Evolutionary conservation across 352 stramenopile species (phyloP), one percentile per base, ranked within the genome.

Genomic region (Phytophthora cajani): DNA sequence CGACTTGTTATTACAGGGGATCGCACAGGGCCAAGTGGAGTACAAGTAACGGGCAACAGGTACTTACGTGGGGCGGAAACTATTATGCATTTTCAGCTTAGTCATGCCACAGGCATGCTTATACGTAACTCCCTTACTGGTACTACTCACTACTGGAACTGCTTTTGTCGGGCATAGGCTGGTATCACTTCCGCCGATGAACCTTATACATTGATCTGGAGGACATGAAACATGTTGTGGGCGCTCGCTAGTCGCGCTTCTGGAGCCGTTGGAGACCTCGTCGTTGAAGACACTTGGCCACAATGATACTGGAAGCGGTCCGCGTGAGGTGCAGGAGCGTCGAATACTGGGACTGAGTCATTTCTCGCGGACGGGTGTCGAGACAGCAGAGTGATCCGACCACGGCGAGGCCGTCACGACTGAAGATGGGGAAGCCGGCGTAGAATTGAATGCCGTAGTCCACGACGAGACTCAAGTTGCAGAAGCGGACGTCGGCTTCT

Each of bases 401-500:
- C 12, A 79, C 64, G 10, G 68, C 65, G 14, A 65, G 50, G 6
- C 60, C 62, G 19, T 70, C 56, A 12, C 40, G 42, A 11, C 57
- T 69, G 46, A 72, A 72, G 17, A 82, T 54, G 32, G 82, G 82
- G 70, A 86, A 88, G 32, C 82, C 82, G 52, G 64, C 78, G 70
- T 90, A 88, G 62, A 87, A 88, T 21, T 82, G 76, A 16, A 79
- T 52, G 21, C 72, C 68, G 16, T 80, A 64, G 44, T 71, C 57
- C 38, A 72, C 61, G 19, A 87, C 64, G 0, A 70, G 64, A n/a
- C 32, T 60, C 30, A 79, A 60, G 25, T 78, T 68, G 30, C 62
- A 55, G 61, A 92, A 92, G 47, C 82, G 84, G 25, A 83, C 67
- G 60, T 90, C 80, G 1, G 81, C 71, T 61, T 88, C 82, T 0